phyloP scores from a whole-genome alignment of 306 rosid genomes.

The Quercus cerris region DNA sequence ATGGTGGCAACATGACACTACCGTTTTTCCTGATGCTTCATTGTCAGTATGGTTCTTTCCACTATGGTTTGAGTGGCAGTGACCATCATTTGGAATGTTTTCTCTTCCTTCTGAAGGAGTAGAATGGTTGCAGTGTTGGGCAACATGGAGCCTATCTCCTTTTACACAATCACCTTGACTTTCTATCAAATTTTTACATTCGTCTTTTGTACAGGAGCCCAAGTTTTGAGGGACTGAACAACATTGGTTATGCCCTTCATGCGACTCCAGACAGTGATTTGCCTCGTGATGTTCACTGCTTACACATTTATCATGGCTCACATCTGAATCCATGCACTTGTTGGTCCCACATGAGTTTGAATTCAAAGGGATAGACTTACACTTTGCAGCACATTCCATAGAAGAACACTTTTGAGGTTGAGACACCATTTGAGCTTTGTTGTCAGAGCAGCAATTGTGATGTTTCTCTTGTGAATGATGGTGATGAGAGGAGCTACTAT shows the following conservation, averaged over 20 bases:
- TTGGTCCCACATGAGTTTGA: conserved; percentile 30
- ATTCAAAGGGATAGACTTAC: conserved; percentile 27
- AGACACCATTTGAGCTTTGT: neutral
- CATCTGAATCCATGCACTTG: conserved; percentile 13
- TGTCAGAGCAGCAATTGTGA: conserved; percentile 42
- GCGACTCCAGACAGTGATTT: conserved; percentile 30
- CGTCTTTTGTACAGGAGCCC: conserved; percentile 19
- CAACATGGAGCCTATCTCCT: conserved; percentile 18
- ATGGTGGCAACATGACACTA: conserved; percentile 11
- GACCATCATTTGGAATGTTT: neutral
- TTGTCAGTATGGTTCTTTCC: conserved; percentile 13
- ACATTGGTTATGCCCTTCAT: conserved; percentile 20
- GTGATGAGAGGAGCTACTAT: conserved; percentile 29
- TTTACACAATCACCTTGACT: conserved; percentile 24
- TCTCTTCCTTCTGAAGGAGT: conserved; percentile 8
- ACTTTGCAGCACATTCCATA: conserved; percentile 22
- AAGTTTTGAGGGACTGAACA: conserved; percentile 19
- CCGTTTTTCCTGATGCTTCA: neutral
- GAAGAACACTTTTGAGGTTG: conserved; percentile 43
- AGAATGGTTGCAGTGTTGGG: conserved; percentile 28
- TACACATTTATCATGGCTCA: conserved; percentile 24
- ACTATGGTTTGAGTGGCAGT: conserved; percentile 33
- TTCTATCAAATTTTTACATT: neutral
- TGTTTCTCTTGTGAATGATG: conserved; percentile 27
- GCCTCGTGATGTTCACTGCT: conserved; percentile 24